A percentile compares a stretch with the other conserved stretches of the same genome.
phyloP scores from a whole-genome alignment of 2,329 filamentous ascomycete species.

The Calonectria pseudoturangicola region DNA sequence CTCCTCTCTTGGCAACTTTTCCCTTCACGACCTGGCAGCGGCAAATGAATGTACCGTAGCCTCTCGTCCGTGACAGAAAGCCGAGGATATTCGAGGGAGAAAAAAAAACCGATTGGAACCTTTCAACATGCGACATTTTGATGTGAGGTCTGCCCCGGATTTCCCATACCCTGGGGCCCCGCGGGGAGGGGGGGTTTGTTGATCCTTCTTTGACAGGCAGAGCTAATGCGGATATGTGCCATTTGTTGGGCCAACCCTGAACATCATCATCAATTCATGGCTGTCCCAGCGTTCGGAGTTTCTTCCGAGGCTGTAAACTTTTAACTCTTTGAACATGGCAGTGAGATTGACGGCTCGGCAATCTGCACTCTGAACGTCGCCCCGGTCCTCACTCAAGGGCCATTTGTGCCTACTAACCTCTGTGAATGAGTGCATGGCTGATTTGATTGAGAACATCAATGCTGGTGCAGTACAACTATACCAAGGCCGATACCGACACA shows the following conservation, averaged over 20 bases:
- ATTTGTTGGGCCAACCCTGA: conserved; percentile 18
- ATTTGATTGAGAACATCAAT: neutral
- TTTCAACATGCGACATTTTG: neutral
- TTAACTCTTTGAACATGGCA: neutral
- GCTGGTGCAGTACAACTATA: neutral
- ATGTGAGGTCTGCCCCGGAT: conserved; percentile 24
- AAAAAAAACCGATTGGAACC: neutral
- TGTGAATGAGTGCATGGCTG: neutral
- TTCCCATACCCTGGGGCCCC: conserved; percentile 31
- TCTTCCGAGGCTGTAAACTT: neutral
- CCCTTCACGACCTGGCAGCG: neutral
- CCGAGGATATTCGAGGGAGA: conserved; percentile 30
- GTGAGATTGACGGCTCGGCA: neutral
- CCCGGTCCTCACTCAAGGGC: neutral
- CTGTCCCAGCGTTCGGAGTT: neutral
- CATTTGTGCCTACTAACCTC: neutral
- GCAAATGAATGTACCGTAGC: conserved; percentile 14
- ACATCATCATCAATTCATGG: conserved; percentile 33
- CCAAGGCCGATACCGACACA: conserved; percentile 9
- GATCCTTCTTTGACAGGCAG: neutral
- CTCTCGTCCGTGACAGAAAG: conserved; percentile 31
- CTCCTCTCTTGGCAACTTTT: conserved; percentile 10
- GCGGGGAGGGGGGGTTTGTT: conserved; percentile 18
- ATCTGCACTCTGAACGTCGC: neutral
- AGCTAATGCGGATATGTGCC: neutral